Evolutionary conservation across 139 green algal genomes (phyloP), one percentile per base, ranked within the genome.

Genomic region (Bryopsis sp.): DNA sequence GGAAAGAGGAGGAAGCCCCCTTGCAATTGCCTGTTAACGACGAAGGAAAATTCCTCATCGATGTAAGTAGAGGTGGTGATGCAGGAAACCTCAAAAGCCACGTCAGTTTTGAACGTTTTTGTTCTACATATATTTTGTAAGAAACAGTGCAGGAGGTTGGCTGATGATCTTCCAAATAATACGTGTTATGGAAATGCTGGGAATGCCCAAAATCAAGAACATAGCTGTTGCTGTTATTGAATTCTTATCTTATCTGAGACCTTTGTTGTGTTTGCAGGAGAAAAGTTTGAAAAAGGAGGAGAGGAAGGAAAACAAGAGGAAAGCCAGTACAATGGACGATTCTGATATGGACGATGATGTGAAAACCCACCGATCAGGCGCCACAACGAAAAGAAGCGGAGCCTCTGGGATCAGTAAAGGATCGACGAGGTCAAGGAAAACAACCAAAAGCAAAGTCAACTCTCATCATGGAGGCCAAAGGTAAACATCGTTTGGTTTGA

Each of bases 61-160:
- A 54, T 54, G 43, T 54, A 54, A 54, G 43, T 26, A 54, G 43
- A 54, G n/a, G n/a, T n/a, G n/a, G n/a, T n/a, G n/a, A n/a, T n/a
- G n/a, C n/a, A n/a, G n/a, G n/a, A n/a, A n/a, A n/a, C n/a, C n/a
- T n/a, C n/a, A n/a, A n/a, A n/a, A n/a, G n/a, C n/a, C n/a, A n/a
- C n/a, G n/a, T n/a, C n/a, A n/a, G n/a, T n/a, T n/a, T n/a, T n/a
- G n/a, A n/a, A n/a, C n/a, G n/a, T n/a, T n/a, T n/a, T n/a, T n/a
- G n/a, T n/a, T n/a, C n/a, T n/a, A n/a, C n/a, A n/a, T n/a, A n/a
- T n/a, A n/a, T n/a, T n/a, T n/a, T n/a, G n/a, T n/a, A n/a, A n/a
- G n/a, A n/a, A n/a, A n/a, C n/a, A n/a, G n/a, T n/a, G n/a, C n/a
- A n/a, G n/a, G n/a, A n/a, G n/a, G n/a, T n/a, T n/a, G n/a, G n/a